Conservation (phyloP, 306 rosid species). For the Lathyrus oleraceus region DNA sequence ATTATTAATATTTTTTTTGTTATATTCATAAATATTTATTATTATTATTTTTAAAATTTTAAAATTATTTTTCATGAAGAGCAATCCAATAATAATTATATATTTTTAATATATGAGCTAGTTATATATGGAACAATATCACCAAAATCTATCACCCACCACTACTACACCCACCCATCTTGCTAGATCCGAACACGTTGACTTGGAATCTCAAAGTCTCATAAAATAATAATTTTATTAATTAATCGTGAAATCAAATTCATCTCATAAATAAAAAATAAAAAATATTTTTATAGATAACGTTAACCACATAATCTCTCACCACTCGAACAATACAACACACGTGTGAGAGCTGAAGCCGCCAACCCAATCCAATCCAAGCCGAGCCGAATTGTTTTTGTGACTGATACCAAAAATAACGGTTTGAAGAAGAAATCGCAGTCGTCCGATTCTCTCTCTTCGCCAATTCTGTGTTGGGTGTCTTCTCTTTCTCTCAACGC, state of each 20-base stretch:
- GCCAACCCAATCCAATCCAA: not conserved
- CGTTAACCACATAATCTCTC: not conserved
- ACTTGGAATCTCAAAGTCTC: not conserved
- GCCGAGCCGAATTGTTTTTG: not conserved
- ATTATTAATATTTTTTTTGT: too few relatives aligned
- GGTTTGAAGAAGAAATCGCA: constrained; percentile 45
- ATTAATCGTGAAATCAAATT: not conserved
- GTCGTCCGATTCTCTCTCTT: constrained; percentile 37
- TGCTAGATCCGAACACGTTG: not conserved
- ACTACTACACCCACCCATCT: not conserved
- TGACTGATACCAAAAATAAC: constrained; percentile 43
- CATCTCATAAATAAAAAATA: not conserved
- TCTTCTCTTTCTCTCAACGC: not conserved
- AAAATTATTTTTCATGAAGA: too few relatives aligned
- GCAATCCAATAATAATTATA: too few relatives aligned
- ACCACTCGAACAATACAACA: not conserved
- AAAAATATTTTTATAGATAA: not conserved
- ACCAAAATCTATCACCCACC: not conserved
- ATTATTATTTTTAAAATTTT: too few relatives aligned
- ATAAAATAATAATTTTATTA: not conserved
- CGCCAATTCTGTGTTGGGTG: not conserved
- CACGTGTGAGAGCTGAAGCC: constrained; percentile 21
- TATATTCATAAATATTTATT: too few relatives aligned
- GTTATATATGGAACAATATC: too few relatives aligned
- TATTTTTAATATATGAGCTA: too few relatives aligned